phyloP scores from a whole-genome alignment of 2,329 filamentous ascomycete species.

The Hypoxylon sp. region DNA sequence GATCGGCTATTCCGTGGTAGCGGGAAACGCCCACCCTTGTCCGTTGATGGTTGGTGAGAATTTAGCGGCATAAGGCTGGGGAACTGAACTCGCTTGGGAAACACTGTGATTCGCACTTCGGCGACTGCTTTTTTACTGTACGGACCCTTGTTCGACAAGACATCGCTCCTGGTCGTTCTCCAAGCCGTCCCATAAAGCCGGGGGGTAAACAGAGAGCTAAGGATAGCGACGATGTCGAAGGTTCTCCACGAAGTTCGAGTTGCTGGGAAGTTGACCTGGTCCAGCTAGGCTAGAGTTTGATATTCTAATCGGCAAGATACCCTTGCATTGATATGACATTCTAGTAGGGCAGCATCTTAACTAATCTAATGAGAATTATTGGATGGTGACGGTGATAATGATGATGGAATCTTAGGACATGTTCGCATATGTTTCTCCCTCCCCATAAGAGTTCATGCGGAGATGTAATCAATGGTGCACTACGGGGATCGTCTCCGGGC shows the following conservation, averaged over 20 bases:
- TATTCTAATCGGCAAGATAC: constrained; percentile 5
- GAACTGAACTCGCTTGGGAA: constrained; percentile 17
- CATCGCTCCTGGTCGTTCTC: constrained; percentile 10
- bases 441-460: not conserved
- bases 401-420: constrained; percentile 10
- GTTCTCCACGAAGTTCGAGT: constrained; percentile 17
- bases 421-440: not conserved
- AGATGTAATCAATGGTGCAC: constrained; percentile 25
- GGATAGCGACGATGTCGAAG: constrained; percentile 28
- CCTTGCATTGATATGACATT: constrained; percentile 15
- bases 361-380: constrained; percentile 10
- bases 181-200: not conserved
- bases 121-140: constrained; percentile 12
- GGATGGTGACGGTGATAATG: not conserved
- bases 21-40: constrained; percentile 7
- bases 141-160: not conserved
- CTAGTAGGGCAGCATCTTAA: constrained; percentile 11
- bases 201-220: constrained; percentile 10
- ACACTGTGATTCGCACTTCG: constrained; percentile 21
- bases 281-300: constrained; percentile 5
- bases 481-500: constrained; percentile 30
- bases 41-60: constrained; percentile 25
- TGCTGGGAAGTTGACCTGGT: constrained; percentile 12
- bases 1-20: constrained; percentile 39
- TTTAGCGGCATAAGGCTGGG: constrained; percentile 40